Evolutionary conservation across 2,329 filamentous ascomycete species (phyloP).

Genomic region (Aspergillus bombycis): DNA sequence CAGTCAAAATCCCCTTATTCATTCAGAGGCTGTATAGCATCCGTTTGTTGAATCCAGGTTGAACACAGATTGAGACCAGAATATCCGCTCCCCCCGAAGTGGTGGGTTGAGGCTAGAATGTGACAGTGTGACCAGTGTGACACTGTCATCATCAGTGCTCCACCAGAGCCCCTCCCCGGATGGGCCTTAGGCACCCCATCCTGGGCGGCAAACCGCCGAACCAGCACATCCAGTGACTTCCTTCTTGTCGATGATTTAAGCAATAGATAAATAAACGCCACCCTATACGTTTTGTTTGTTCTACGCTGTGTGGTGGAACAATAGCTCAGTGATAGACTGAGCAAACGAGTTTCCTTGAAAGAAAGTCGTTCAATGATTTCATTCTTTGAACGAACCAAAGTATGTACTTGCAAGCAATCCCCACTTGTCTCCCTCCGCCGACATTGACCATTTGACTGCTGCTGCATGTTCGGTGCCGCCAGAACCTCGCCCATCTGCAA

Average conservation of each 20-base stretch:
- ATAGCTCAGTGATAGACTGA: neutral
- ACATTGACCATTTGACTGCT: neutral
- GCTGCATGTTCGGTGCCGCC: neutral
- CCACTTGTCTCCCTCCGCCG: neutral
- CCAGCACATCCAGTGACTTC: neutral
- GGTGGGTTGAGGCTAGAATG: neutral
- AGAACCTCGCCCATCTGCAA: neutral
- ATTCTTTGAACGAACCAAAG: neutral
- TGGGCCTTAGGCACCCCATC: neutral
- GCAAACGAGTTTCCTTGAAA: neutral
- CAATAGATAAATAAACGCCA: neutral
- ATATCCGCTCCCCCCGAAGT: too few relatives aligned
- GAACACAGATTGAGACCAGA: neutral
- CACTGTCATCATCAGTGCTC: slow-evolving; percentile 19
- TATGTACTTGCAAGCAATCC: neutral
- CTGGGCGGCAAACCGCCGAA: neutral
- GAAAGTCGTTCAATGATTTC: neutral
- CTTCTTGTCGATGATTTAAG: neutral
- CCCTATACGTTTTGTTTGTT: neutral
- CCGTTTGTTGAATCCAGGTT: neutral
- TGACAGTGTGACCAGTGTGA: slow-evolving; percentile 2
- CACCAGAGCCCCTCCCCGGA: neutral
- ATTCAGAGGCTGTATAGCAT: neutral
- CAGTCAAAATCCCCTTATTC: neutral
- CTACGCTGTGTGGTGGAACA: neutral